These are phyloP conservation scores for Epichloe festucae DNA, from an alignment of 2,329 filamentous ascomycete genomes.

Conservation along the genomic window DNA sequence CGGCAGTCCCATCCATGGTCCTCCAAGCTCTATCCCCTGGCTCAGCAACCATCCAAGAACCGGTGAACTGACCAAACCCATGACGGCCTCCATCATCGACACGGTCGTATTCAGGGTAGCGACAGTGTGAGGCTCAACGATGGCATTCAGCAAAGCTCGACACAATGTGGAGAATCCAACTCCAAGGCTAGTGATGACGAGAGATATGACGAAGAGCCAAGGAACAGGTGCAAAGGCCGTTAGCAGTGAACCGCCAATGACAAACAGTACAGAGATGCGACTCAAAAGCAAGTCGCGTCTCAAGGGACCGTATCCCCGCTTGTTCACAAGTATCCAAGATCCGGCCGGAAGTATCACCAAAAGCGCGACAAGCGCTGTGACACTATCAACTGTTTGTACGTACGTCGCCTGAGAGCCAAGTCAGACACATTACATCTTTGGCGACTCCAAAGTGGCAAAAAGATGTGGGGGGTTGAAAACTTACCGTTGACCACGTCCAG, in stretches of 20 bases:
- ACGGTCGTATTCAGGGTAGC: conserved; percentile 41
- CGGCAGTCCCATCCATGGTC: conserved; percentile 35
- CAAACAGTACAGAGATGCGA: conserved; percentile 20
- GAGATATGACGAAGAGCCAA: conserved; percentile 23
- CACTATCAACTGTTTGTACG: conserved; percentile 25
- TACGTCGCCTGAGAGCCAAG: conserved; percentile 24
- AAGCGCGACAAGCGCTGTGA: conserved; percentile 24
- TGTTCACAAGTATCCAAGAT: conserved; percentile 20
- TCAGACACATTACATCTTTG: not conserved
- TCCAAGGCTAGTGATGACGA: conserved; percentile 34
- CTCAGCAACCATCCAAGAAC: conserved; percentile 33
- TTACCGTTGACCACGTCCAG: conserved; percentile 32
- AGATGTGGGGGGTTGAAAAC: not conserved
- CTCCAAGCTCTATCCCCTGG: conserved; percentile 32
- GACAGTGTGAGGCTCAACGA: conserved; percentile 40
- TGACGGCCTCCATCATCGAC: conserved; percentile 34
- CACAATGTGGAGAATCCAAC: conserved; percentile 28
- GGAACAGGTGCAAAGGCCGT: conserved; percentile 24
- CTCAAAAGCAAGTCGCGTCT: conserved; percentile 28
- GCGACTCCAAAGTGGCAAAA: not conserved
- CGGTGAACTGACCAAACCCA: conserved; percentile 33
- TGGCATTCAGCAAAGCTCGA: conserved; percentile 36
- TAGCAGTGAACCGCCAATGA: conserved; percentile 22
- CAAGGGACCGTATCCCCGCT: conserved; percentile 18
- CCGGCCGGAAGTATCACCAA: conserved; percentile 24